phyloP scores from a whole-genome alignment of 2,329 filamentous ascomycete species.

The Talaromyces rugulosus region DNA sequence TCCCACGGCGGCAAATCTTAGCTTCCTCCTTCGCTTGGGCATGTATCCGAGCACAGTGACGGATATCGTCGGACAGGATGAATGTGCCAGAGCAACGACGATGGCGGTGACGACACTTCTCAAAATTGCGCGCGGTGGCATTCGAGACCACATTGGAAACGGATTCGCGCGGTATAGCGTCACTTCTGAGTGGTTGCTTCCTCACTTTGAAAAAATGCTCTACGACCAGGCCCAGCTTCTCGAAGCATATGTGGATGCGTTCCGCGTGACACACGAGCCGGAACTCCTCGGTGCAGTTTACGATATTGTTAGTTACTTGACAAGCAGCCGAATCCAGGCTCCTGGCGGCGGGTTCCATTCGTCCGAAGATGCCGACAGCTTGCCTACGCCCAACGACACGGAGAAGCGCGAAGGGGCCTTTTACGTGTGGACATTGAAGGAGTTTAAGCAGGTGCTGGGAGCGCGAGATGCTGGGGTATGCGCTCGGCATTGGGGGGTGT shows the following conservation, averaged over 20 bases:
- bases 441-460: conserved; percentile 73
- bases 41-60: conserved; percentile 68
- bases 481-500: conserved; percentile 79
- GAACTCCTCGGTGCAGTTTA: conserved; percentile 75
- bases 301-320: conserved; percentile 84
- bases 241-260: conserved; percentile 80
- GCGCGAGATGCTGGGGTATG: conserved; percentile 67
- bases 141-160: conserved; percentile 71
- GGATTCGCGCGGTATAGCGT: conserved; percentile 84
- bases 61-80: conserved; percentile 81
- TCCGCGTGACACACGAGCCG: conserved; percentile 61
- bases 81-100: conserved; percentile 66
- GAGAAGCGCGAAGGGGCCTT: conserved; percentile 89
- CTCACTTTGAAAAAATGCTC: conserved; percentile 96
- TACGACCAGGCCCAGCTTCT: conserved; percentile 88
- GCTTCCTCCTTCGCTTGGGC: conserved; percentile 72
- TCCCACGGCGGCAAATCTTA: conserved; percentile 77
- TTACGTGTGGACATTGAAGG: conserved; percentile 88
- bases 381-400: conserved; percentile 65
- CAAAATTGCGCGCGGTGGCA: conserved; percentile 68
- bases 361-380: conserved; percentile 86
- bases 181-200: conserved; percentile 86
- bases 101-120: conserved; percentile 81
- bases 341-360: conserved; percentile 73
- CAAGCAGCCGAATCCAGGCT: conserved; percentile 63